Base-by-base conservation (phyloP, 2,329 filamentous ascomycete species). In the Chalara sp. region DNA sequence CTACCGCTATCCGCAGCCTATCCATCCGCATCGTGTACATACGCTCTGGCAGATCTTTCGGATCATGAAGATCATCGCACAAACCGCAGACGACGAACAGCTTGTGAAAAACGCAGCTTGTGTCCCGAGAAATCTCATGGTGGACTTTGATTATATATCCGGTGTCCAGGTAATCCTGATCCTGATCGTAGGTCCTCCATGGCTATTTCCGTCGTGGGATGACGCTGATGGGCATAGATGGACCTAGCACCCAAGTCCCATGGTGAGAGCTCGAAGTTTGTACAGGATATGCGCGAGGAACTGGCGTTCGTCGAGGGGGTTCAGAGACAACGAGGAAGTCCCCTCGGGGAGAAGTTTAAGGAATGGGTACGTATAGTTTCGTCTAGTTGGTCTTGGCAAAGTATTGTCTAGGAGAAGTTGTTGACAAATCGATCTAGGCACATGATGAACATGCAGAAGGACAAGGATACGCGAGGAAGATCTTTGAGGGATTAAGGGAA, bases 1-100 rank as follows among this genome's bases (percentile, higher is more conserved):
- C 0, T 76, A 74, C 59, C 73, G 72, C 41, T 69, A 72, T 48
- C 67, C 72, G 10, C 70, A 74, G 50, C 75, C 77, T 0, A 80
- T 79, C 57, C 70, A 75, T 44, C 70, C 72, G 0, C 67, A 70
- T 30, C 69, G 80, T 29, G 66, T 79, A 31, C 78, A 77, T 59
- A 13, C 42, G 6, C 6, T 7, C n/a, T 28, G 11, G 11, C 29
- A 44, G 42, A 44, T 21, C 6, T 30, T 21, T 11, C 29, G 42
- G 12, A 29, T 7, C 21, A 44, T 30, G 31, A 6, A 6, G 7
- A 30, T 31, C 29, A 5, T n/a, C 28, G 12, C 13, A 31, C 8
- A 28, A 7, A 28, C 8, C 13, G 7, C 43, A 12, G 11, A 29
- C 28, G 43, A 45, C 31, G 35, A 37, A 37, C 8, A 37, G 35